These are phyloP conservation scores for Penicillium waksmanii DNA, from an alignment of 495 filamentous ascomycete genomes.

Conservation along the genomic window DNA sequence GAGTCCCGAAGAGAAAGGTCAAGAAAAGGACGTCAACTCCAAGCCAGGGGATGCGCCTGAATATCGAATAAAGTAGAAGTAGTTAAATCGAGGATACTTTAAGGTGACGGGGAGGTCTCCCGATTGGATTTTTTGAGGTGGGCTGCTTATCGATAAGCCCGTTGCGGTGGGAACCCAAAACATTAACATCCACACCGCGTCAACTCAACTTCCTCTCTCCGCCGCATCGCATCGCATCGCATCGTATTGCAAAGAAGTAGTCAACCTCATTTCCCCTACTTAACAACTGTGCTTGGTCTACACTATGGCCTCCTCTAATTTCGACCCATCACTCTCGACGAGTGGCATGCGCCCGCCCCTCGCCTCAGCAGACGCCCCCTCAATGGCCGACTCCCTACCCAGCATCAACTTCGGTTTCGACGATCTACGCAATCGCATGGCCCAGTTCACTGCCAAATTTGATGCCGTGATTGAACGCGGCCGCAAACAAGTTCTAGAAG, in stretches of 20 bases:
- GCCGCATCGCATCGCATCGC: not conserved
- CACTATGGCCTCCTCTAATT: conserved; percentile 50
- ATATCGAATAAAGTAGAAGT: not conserved
- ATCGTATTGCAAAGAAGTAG: too few relatives aligned
- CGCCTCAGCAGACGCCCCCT: conserved; percentile 56
- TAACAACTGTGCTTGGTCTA: not conserved
- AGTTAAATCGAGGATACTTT: not conserved
- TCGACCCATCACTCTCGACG: conserved; percentile 77
- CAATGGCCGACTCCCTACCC: conserved; percentile 81
- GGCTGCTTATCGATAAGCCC: conserved; percentile 29
- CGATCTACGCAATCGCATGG: conserved; percentile 92
- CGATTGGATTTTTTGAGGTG: conserved; percentile 13
- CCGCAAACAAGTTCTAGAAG: conserved; percentile 84
- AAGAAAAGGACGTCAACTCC: too few relatives aligned
- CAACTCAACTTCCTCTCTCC: not conserved
- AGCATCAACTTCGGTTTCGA: conserved; percentile 96
- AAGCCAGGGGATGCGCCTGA: not conserved
- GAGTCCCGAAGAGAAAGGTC: not conserved
- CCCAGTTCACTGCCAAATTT: conserved; percentile 86
- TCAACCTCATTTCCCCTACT: too few relatives aligned
- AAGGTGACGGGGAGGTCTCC: not conserved
- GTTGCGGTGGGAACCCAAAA: conserved; percentile 43
- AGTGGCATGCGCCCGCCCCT: conserved; percentile 74
- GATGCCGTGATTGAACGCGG: conserved; percentile 93
- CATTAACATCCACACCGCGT: not conserved